Base-by-base conservation (phyloP, 2,329 filamentous ascomycete species). In the Trichoderma arundinaceum region DNA sequence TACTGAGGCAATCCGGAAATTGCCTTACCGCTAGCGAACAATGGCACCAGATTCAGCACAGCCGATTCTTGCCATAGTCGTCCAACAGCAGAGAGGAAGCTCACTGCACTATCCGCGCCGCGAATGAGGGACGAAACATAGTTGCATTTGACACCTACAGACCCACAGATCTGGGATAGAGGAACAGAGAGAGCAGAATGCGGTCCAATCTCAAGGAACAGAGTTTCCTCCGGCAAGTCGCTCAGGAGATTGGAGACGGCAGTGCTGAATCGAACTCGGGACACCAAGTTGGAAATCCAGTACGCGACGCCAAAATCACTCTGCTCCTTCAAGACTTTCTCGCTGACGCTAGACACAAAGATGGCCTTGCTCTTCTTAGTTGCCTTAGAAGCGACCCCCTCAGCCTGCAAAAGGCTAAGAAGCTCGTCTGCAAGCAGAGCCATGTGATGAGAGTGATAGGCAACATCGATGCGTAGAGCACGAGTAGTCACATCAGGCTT, bases 361-460 rank as follows among this genome's bases (percentile, higher is more conserved):
- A 54, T 22, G 2, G 41, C 57, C 43, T 62, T 54, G 7, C 4
- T 54, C 33, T 35, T 48, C 12, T 46, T 41, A 0, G 33, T n/a
- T 9, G 35, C 56, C n/a, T 15, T 9, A 7, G 43, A 66, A 51
- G 49, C 49, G 7, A 66, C 19, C 4, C 39, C 46, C 10, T 66
- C 58, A 22, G 35, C 43, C 35, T 56, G 19, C 39, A 66, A 33
- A 33, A 66, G 58, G 5, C 7, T 7, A 56, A 56, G 41, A 13
- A 66, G 64, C 22, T 66, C 51, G 1, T 64, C 52, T 2, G 60
- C 41, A 54, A 56, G 53, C 10, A n/a, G 1, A 19, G 44, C n/a
- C 71, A 77, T 76, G 8, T 74, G 71, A 9, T 69, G 67, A 0
- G 75, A 77, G 56, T 78, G 76, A 46, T 75, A 77, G 0, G 75